Percentiles rank a stretch among this genome's conserved stretches.
phyloP scores from a whole-genome alignment of 83 land plant genomes.

The Picea abies region DNA sequence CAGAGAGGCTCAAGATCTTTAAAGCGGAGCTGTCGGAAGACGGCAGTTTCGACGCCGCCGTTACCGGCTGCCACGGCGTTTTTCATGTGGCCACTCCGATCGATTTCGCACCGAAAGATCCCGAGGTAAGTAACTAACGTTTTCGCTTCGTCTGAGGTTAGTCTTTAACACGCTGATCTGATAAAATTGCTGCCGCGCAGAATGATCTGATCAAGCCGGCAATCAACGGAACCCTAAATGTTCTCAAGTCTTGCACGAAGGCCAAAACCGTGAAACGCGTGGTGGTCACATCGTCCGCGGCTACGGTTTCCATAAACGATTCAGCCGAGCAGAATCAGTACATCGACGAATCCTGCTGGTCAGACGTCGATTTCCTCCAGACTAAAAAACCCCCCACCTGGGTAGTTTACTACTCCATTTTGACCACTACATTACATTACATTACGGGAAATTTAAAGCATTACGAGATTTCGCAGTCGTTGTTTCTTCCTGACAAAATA shows the following conservation, averaged over 20 bases:
- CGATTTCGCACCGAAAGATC: slow-evolving; percentile 28
- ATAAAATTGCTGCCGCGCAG: slow-evolving; percentile 14
- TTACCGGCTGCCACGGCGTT: slow-evolving; percentile 44
- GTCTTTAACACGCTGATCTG: too few species aligned
- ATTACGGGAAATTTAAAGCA: too few species aligned
- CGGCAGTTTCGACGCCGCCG: slow-evolving; percentile 31
- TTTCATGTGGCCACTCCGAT: slow-evolving; percentile 48
- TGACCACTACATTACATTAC: too few species aligned
- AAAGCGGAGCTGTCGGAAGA: slow-evolving; percentile 35
- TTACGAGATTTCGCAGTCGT: too few species aligned
- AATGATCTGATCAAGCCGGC: slow-evolving; percentile 57
- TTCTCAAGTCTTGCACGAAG: slow-evolving; percentile 39
- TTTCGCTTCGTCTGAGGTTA: too few species aligned
- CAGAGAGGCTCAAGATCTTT: slow-evolving; percentile 31
- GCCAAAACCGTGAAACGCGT: slow-evolving; percentile 44
- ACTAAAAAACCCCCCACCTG: slow-evolving; percentile 46
- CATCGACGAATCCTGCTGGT: slow-evolving; percentile 44
- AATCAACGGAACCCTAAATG: slow-evolving; percentile 41
- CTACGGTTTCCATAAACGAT: slow-evolving; percentile 36
- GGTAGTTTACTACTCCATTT: slow-evolving; percentile 21
- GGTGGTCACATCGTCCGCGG: slow-evolving; percentile 58
- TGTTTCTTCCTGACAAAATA: too few species aligned
- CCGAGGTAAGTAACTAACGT: not conserved
- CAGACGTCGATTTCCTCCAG: slow-evolving; percentile 31
- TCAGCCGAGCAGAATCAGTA: slow-evolving; percentile 26